A percentile compares a stretch with the other conserved stretches of the same genome.
These are phyloP conservation scores for Botrytis paeoniae DNA, from an alignment of 2,329 filamentous ascomycete species.

Conservation along the genomic window DNA sequence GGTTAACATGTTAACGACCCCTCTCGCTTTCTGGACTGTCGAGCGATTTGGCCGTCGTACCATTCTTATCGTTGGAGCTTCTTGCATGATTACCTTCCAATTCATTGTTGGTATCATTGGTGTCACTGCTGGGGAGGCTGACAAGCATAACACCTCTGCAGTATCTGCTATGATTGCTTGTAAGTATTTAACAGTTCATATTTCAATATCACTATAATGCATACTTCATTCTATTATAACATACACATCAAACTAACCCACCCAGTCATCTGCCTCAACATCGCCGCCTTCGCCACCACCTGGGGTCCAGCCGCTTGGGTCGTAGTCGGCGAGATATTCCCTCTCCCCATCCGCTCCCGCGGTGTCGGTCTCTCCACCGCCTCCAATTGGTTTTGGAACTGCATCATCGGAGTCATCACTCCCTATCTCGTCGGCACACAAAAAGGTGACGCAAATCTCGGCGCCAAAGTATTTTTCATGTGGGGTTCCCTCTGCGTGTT, in stretches of 20 bases:
- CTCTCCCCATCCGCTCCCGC: constrained; percentile 81
- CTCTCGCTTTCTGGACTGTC: constrained; percentile 84
- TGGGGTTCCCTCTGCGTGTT: constrained; percentile 58
- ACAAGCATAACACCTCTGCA: constrained; percentile 54
- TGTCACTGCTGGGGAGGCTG: constrained; percentile 56
- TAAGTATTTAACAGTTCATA: not conserved
- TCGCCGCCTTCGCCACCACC: constrained; percentile 87
- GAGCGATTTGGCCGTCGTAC: constrained; percentile 78
- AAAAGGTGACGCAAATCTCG: constrained; percentile 44
- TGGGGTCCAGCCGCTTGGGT: constrained; percentile 79
- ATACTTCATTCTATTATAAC: constrained; percentile 58
- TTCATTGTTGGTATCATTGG: constrained; percentile 81
- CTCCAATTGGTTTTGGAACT: constrained; percentile 89
- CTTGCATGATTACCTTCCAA: constrained; percentile 81
- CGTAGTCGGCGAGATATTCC: constrained; percentile 87
- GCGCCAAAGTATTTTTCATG: constrained; percentile 47
- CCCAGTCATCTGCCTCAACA: constrained; percentile 76
- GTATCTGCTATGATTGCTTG: constrained; percentile 69
- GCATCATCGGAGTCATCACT: constrained; percentile 67
- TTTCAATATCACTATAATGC: constrained; percentile 59
- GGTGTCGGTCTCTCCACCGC: constrained; percentile 85
- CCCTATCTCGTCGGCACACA: constrained; percentile 65
- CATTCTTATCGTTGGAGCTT: constrained; percentile 73
- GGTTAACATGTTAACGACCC: constrained; percentile 83
- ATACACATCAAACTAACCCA: constrained; percentile 37